Evolutionary conservation across 805 yeast genomes (phyloP).

Genomic region (Hyphopichia homilentoma): DNA sequence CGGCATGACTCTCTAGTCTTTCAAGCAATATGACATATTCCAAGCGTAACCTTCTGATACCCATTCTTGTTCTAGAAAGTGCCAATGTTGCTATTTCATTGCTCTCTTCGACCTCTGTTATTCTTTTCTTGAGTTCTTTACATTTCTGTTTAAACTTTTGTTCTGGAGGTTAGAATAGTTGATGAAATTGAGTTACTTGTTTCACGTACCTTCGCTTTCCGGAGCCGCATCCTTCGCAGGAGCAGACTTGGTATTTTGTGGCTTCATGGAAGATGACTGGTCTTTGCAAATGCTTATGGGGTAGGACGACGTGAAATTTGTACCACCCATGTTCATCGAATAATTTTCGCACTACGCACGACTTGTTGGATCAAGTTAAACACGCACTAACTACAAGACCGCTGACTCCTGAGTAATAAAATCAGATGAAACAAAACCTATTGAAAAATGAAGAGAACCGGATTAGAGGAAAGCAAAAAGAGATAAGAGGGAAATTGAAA

Average conservation of each 20-base stretch:
- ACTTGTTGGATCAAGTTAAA: too few relatives aligned
- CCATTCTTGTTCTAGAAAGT: conserved; percentile 68
- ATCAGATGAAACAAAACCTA: too few relatives aligned
- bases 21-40: conserved; percentile 82
- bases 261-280: conserved; percentile 5
- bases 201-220: conserved; percentile 38
- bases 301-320: too few relatives aligned
- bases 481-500: not conserved
- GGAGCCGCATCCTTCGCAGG: conserved; percentile 25
- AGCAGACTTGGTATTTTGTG: conserved; percentile 7
- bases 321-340: too few relatives aligned
- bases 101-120: conserved; percentile 67
- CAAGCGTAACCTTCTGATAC: conserved; percentile 72
- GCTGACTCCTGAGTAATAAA: too few relatives aligned
- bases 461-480: too few relatives aligned
- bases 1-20: conserved; percentile 61
- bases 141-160: conserved; percentile 59
- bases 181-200: too few relatives aligned
- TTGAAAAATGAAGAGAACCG: too few relatives aligned
- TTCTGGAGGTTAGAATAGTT: conserved; percentile 17
- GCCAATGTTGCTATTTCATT: conserved; percentile 76
- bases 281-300: too few relatives aligned
- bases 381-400: too few relatives aligned
- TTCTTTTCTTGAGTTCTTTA: conserved; percentile 63
- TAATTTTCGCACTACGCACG: too few relatives aligned